phyloP scores from a whole-genome alignment of 805 yeast genomes.

The Metschnikowia sp. region DNA sequence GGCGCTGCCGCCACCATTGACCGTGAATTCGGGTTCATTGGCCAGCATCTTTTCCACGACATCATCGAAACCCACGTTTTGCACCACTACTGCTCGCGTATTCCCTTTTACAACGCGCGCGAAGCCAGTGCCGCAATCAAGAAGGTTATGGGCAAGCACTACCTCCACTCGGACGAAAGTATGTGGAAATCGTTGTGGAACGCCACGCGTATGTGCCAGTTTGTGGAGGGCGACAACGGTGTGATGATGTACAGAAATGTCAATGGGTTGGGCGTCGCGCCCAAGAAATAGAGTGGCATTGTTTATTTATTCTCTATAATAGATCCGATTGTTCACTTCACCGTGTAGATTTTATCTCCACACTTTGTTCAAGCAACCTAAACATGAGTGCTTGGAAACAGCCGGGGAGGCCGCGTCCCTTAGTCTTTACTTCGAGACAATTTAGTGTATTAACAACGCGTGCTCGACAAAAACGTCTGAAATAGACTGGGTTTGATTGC shows the following conservation, averaged over 20 bases:
- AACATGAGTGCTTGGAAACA: too few relatives aligned
- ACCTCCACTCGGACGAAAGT: conserved; percentile 62
- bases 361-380: too few relatives aligned
- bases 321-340: too few relatives aligned
- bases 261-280: conserved; percentile 33
- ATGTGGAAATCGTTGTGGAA: conserved; percentile 70
- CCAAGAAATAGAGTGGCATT: conserved; percentile 6
- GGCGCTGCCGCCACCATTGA: conserved; percentile 91
- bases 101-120: conserved; percentile 84
- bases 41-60: conserved; percentile 78
- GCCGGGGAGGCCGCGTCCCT: too few relatives aligned
- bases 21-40: conserved; percentile 77
- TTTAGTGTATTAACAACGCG: too few relatives aligned
- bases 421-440: too few relatives aligned
- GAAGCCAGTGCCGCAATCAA: conserved; percentile 74
- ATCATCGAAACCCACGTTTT: conserved; percentile 87
- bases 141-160: conserved; percentile 82
- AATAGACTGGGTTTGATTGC: too few relatives aligned
- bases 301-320: too few relatives aligned
- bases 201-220: conserved; percentile 62
- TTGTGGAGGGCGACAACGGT: conserved; percentile 62
- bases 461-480: too few relatives aligned
- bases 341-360: too few relatives aligned
- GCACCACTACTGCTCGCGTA: conserved; percentile 79
- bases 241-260: conserved; percentile 64